Evolutionary conservation across 1,284 basidiomycete genomes (phyloP).

Genomic region (Polyporus tsugae): DNA sequence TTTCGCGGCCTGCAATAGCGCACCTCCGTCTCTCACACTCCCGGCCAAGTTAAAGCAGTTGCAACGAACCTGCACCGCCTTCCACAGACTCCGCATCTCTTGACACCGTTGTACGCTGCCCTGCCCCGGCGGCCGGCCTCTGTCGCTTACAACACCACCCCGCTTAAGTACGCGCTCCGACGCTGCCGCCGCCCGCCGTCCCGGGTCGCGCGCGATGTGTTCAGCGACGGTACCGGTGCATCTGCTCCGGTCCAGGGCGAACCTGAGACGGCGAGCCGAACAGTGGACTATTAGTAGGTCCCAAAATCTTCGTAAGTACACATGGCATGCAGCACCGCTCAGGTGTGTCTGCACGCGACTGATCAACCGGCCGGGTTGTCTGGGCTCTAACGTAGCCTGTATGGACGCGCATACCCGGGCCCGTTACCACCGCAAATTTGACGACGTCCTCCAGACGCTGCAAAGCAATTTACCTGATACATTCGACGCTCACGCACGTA

Average conservation of each 20-base stretch:
- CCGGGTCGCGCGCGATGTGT: neutral
- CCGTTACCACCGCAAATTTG: neutral
- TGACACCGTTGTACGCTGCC: constrained; percentile 4
- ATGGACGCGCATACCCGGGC: neutral
- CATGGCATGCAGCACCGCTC: constrained; percentile 2
- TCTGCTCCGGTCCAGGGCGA: constrained; percentile 7
- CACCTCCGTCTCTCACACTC: neutral
- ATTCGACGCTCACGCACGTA: neutral
- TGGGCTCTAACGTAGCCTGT: neutral
- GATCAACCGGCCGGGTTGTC: constrained; percentile 2
- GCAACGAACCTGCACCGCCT: constrained; percentile 5
- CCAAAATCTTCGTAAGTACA: neutral
- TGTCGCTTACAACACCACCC: neutral
- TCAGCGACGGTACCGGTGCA: neutral
- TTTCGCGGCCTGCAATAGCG: neutral
- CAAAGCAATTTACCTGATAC: constrained; percentile 5
- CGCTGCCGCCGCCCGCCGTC: neutral
- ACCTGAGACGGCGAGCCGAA: constrained; percentile 6
- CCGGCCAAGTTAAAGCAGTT: neutral
- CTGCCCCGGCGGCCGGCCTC: constrained; percentile 4
- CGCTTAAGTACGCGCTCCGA: constrained; percentile 3
- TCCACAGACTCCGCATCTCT: constrained; percentile 3
- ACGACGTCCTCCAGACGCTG: constrained; percentile 1
- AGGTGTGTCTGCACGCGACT: constrained; percentile 7
- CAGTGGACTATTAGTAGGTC: neutral